phyloP scores from a whole-genome alignment of 2,329 filamentous ascomycete genomes.

The Elsinoe ampelina region DNA sequence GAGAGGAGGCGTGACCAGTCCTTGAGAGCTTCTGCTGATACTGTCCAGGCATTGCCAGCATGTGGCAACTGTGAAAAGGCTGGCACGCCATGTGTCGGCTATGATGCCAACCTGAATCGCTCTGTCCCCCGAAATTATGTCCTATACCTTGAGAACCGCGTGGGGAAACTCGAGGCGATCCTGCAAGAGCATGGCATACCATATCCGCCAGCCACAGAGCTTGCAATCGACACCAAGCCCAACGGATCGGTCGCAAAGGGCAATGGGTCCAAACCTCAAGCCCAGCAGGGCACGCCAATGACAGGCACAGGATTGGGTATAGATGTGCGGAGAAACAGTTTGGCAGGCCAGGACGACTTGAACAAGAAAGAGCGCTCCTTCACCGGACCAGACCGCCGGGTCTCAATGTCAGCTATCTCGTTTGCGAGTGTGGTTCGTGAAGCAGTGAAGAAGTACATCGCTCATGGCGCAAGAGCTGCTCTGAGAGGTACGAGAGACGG shows the following conservation, averaged over 20 bases:
- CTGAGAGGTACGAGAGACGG: constrained; percentile 44
- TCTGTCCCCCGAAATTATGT: constrained; percentile 92
- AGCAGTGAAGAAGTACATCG: constrained; percentile 70
- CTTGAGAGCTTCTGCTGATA: not conserved
- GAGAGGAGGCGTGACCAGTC: not conserved
- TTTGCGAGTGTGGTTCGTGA: constrained; percentile 92
- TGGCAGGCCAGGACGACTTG: not conserved
- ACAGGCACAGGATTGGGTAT: not conserved
- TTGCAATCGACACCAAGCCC: constrained; percentile 35
- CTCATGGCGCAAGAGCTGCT: constrained; percentile 49
- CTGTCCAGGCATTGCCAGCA: constrained; percentile 67
- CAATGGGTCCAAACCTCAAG: not conserved
- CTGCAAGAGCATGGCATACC: constrained; percentile 59
- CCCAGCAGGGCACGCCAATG: not conserved
- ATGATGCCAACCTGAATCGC: constrained; percentile 91
- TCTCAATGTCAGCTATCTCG: constrained; percentile 81
- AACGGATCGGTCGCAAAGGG: not conserved
- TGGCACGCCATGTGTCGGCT: constrained; percentile 83
- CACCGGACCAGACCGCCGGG: constrained; percentile 63
- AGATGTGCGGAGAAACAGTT: not conserved
- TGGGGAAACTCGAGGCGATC: constrained; percentile 72
- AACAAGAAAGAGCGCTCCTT: constrained; percentile 37
- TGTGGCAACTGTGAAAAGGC: constrained; percentile 91
- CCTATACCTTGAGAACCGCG: constrained; percentile 82
- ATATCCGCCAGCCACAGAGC: constrained; percentile 60